Base-by-base conservation (phyloP, 768 basidiomycete species). In the Naganishia friedmannii region DNA sequence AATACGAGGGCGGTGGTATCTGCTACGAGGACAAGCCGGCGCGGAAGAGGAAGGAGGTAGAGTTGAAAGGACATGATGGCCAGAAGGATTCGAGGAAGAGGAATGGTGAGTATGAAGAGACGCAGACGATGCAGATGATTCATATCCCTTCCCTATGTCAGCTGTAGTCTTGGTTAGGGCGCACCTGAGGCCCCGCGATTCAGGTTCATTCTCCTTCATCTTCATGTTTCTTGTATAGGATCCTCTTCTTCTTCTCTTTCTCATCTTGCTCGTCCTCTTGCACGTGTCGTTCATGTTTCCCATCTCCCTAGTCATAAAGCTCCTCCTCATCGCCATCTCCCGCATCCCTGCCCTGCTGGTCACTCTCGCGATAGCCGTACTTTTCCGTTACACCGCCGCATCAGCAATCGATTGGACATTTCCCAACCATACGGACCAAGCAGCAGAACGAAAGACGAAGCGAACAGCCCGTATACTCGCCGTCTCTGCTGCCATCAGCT, bases 1-100 rank as follows among this genome's bases (percentile, higher is more conserved):
- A 80, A 79, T 39, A 80, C 66, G 42, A 80, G 69, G 0, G 78
- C 79, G 39, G 79, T 77, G 7, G 74, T 74, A 45, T 68, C 67
- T 37, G 78, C 76, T 13, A 79, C 13, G 32, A 80, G 73, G 66
- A 75, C 77, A 56, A 77, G 75, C 6, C 78, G 74, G 32, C 79
- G 73, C 19, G 79, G 79, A 1, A 53, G 42, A 5, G 74, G 77
- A 0, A 74, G 74, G 32, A 80, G 77, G 71, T 77, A 80, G 51
- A 80, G 75, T 42, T 72, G 71, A 53, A 68, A 72, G 19, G 71
- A 53, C 71, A 72, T 72, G 51, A 34, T 65, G 23, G 46, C 31
- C 17, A 23, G 42, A 23, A 17, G 10, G 34, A 37, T 4, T 37
- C 5, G n/a, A 26, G 48, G 19, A 26, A 3, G n/a, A 4, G 15